Percentiles rank a stretch among this genome's conserved stretches.
Conservation (phyloP, 306 rosid species). For the Argentina anserina region DNA sequence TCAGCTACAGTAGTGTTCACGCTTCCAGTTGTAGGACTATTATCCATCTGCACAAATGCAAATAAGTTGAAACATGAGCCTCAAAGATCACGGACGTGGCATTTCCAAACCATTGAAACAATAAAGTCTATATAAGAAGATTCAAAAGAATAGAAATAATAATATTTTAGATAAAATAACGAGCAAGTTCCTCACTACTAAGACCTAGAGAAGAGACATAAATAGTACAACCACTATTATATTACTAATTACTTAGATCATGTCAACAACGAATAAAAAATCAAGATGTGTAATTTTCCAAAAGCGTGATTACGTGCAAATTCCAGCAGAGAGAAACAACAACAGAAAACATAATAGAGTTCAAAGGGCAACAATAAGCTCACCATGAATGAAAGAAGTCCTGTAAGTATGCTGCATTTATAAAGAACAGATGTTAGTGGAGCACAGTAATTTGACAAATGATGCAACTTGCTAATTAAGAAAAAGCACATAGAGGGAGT, state of each 20-base stretch:
- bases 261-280: too few relatives aligned
- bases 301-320: too few relatives aligned
- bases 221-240: too few relatives aligned
- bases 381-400: slow-evolving; percentile 98
- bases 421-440: slow-evolving; percentile 36
- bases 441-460: slow-evolving; percentile 15
- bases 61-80: not conserved
- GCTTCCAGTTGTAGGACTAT: slow-evolving; percentile 95
- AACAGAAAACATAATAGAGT: not conserved
- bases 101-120: not conserved
- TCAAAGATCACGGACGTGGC: not conserved
- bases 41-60: slow-evolving; percentile 76
- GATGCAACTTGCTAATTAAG: slow-evolving; percentile 16
- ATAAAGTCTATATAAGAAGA: too few relatives aligned
- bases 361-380: slow-evolving; percentile 32
- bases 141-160: too few relatives aligned
- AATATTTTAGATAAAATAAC: too few relatives aligned
- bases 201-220: not conserved
- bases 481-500: slow-evolving; percentile 7
- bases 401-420: slow-evolving; percentile 87
- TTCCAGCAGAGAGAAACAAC: not conserved
- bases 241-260: too few relatives aligned
- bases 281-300: not conserved
- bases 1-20: slow-evolving; percentile 74
- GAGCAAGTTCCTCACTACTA: too few relatives aligned